These are phyloP conservation scores for Boletus sp. DNA, from an alignment of 1,284 basidiomycete species.

Conservation along the genomic window DNA sequence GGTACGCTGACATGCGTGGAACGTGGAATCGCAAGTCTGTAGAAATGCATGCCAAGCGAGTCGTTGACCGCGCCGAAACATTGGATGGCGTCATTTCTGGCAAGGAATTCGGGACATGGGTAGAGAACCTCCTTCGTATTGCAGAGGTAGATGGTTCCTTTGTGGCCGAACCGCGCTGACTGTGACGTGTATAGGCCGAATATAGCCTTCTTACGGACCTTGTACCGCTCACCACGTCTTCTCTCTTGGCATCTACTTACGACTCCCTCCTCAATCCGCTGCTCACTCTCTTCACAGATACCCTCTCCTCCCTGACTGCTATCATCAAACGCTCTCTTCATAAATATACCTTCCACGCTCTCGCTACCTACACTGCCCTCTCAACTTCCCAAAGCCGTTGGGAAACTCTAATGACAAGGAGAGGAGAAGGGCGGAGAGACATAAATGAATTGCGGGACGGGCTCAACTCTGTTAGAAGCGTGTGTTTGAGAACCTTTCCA, in stretches of 20 bases:
- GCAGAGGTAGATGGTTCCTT: slow-evolving; percentile 48
- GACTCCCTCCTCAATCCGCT: slow-evolving; percentile 60
- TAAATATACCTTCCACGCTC: slow-evolving; percentile 78
- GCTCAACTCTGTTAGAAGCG: slow-evolving; percentile 54
- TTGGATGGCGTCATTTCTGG: slow-evolving; percentile 61
- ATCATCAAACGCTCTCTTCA: slow-evolving; percentile 80
- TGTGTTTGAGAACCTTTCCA: slow-evolving; percentile 75
- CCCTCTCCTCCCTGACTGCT: slow-evolving; percentile 57
- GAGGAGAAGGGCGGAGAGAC: slow-evolving; percentile 40
- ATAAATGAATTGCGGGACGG: slow-evolving; percentile 71
- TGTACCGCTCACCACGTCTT: slow-evolving; percentile 49
- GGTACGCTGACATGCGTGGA: slow-evolving; percentile 81
- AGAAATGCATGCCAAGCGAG: slow-evolving; percentile 62
- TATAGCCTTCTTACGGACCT: slow-evolving; percentile 59
- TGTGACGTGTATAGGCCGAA: slow-evolving; percentile 38
- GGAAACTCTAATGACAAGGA: slow-evolving; percentile 57
- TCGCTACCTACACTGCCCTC: slow-evolving; percentile 60
- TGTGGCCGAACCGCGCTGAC: neutral
- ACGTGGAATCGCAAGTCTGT: slow-evolving; percentile 69
- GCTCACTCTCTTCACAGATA: slow-evolving; percentile 55
- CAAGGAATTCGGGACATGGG: slow-evolving; percentile 65
- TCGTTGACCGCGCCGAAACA: slow-evolving; percentile 63
- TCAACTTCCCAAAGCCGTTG: slow-evolving; percentile 53
- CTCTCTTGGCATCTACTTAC: slow-evolving; percentile 52
- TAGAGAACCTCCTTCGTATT: slow-evolving; percentile 54